These are phyloP conservation scores for Vitis hybrid DNA, from an alignment of 177 flowering plant genomes.

Conservation along the genomic window DNA sequence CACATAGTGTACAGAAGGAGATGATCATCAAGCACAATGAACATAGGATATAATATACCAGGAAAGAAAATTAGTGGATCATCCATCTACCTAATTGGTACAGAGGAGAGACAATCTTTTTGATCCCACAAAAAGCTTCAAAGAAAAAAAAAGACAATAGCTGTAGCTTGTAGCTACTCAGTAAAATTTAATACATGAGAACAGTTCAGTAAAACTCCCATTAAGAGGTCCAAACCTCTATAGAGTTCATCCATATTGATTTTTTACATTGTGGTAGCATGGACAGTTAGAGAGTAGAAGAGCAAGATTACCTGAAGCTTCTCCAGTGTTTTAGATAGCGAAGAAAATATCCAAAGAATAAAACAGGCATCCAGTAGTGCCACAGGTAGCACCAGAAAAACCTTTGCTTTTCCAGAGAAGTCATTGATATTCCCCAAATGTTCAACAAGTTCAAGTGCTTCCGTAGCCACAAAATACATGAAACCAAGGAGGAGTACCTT, in stretches of 20 bases:
- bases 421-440: slow-evolving; percentile 79
- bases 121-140: too few relatives aligned
- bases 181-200: too few relatives aligned
- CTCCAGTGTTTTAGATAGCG: slow-evolving; percentile 69
- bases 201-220: too few relatives aligned
- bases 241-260: too few relatives aligned
- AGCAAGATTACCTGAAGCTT: slow-evolving; percentile 63
- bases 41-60: too few relatives aligned
- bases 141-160: too few relatives aligned
- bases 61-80: too few relatives aligned
- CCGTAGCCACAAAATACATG: slow-evolving; percentile 62
- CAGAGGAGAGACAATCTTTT: too few relatives aligned
- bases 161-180: too few relatives aligned
- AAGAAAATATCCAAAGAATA: slow-evolving; percentile 78
- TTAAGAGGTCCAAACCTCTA: too few relatives aligned
- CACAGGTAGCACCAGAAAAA: slow-evolving; percentile 68
- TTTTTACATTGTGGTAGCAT: background rate
- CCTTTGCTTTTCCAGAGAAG: slow-evolving; percentile 62
- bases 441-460: slow-evolving; percentile 73
- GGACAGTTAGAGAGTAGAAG: background rate
- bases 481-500: slow-evolving; percentile 62
- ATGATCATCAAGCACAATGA: background rate
- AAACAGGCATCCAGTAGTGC: slow-evolving; percentile 72
- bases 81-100: too few relatives aligned
- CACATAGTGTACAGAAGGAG: background rate